Percentiles rank a stretch among this genome's conserved stretches.
Conservation (phyloP, 164 flowering plant genomes). For the Hamamelis virginiana region DNA sequence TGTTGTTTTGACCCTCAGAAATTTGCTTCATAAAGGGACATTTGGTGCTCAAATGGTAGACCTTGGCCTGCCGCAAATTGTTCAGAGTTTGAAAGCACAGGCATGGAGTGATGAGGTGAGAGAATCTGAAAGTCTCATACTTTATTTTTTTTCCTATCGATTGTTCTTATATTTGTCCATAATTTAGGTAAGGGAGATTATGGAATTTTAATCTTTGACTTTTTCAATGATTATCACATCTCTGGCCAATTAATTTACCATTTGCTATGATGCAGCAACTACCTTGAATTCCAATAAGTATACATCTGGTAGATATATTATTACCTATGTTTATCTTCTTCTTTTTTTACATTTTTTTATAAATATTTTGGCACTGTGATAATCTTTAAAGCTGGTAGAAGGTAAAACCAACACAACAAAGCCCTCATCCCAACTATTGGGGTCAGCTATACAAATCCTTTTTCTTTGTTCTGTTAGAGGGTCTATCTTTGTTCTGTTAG, state of each 20-base stretch:
- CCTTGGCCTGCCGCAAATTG: slow-evolving; percentile 82
- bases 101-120: slow-evolving; percentile 99
- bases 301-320: not conserved
- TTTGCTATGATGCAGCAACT: not conserved
- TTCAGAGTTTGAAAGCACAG: slow-evolving; percentile 87
- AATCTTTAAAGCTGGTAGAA: too few relatives aligned
- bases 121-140: not conserved
- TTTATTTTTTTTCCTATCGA: not conserved
- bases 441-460: too few relatives aligned
- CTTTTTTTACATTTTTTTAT: too few relatives aligned
- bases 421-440: too few relatives aligned
- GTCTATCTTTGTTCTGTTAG: too few relatives aligned
- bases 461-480: too few relatives aligned
- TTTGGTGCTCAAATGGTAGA: slow-evolving; percentile 96
- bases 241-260: not conserved
- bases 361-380: too few relatives aligned
- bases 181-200: not conserved
- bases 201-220: not conserved
- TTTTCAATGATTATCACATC: not conserved
- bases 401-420: too few relatives aligned
- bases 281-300: not conserved
- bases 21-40: slow-evolving; percentile 80
- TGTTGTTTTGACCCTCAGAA: slow-evolving; percentile 73
- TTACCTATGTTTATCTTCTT: too few relatives aligned
- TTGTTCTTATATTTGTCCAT: not conserved